Evolutionary conservation across 1,139 yeast species (phyloP).

Genomic region (Pneumocystis oryctolagi): DNA sequence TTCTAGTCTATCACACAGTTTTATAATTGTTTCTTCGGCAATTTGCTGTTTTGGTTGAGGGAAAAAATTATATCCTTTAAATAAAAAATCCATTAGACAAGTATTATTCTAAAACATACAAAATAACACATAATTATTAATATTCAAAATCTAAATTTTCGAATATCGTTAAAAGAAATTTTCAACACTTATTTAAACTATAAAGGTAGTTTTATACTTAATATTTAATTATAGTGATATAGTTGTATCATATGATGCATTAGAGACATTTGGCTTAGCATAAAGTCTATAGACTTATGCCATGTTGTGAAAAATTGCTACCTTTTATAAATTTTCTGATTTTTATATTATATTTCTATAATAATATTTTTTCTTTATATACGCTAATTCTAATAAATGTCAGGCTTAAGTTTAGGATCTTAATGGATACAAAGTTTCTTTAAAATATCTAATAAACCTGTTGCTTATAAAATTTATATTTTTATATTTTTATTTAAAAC

Average conservation of each 20-base stretch:
- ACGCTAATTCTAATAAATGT: not conserved
- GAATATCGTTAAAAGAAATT: not conserved
- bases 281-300: not conserved
- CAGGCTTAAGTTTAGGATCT: not conserved
- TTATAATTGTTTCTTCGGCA: constrained; percentile 78
- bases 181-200: not conserved
- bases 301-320: not conserved
- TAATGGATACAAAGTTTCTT: not conserved
- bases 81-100: constrained; percentile 30
- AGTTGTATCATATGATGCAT: not conserved
- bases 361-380: not conserved
- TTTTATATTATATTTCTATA: not conserved
- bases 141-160: not conserved
- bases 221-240: not conserved
- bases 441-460: not conserved
- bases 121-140: not conserved
- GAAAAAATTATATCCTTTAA: constrained; percentile 29
- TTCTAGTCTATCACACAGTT: constrained; percentile 71
- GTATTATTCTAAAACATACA: not conserved
- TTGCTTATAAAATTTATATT: not conserved
- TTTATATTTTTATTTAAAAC: not conserved
- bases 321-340: not conserved
- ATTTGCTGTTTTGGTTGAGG: constrained; percentile 34
- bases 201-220: not conserved
- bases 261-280: not conserved